phyloP scores from a whole-genome alignment of 163 green algal genomes.

The Chlorella variabilis region DNA sequence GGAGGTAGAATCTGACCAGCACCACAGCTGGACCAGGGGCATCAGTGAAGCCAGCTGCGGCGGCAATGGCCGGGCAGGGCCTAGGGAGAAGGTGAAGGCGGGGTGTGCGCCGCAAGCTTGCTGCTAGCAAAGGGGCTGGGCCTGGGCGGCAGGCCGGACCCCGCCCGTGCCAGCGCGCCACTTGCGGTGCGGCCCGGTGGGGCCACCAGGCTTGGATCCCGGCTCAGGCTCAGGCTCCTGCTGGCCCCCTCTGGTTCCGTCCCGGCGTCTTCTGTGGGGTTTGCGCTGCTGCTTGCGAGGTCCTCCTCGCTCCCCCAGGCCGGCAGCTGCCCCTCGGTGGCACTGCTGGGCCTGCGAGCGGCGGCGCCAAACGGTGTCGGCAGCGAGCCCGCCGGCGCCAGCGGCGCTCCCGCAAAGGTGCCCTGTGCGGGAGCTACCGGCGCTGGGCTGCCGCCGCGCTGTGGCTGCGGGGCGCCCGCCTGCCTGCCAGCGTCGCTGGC shows the following conservation, averaged over 20 bases:
- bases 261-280: not conserved
- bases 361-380: slow-evolving; percentile 7
- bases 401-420: not conserved
- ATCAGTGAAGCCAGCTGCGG: too few relatives aligned
- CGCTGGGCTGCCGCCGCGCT: too few relatives aligned
- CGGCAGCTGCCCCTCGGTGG: not conserved
- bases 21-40: too few relatives aligned
- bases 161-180: not conserved
- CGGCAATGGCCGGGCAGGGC: too few relatives aligned
- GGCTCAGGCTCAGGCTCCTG: not conserved
- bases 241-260: not conserved
- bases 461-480: not conserved
- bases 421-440: not conserved
- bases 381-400: slow-evolving; percentile 10
- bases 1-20: too few relatives aligned
- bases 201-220: not conserved
- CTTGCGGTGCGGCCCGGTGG: not conserved
- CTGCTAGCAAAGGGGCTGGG: too few relatives aligned
- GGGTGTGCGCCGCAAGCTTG: too few relatives aligned
- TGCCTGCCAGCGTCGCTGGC: not conserved
- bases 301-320: not conserved
- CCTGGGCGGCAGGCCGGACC: not conserved
- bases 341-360: not conserved
- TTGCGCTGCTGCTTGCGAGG: not conserved
- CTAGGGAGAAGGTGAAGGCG: too few relatives aligned